Evolutionary conservation across 805 yeast genomes (phyloP).

Genomic region (Saturnispora saitoi): DNA sequence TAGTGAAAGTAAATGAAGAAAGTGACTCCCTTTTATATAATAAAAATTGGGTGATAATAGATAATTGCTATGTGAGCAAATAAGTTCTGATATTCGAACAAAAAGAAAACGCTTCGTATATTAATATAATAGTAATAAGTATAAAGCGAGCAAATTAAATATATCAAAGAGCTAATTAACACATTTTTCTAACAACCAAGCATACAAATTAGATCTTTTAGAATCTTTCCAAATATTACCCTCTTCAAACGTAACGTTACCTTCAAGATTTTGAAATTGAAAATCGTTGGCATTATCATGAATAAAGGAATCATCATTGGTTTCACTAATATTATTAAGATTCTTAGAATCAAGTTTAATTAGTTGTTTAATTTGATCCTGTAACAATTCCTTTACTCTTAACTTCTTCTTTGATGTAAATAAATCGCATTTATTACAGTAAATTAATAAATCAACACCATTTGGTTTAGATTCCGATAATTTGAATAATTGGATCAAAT

Average conservation of each 20-base stretch:
- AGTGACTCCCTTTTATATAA: neutral
- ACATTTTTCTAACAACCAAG: slow-evolving; percentile 73
- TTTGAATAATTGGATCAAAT: slow-evolving; percentile 50
- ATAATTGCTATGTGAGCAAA: neutral
- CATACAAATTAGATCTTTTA: slow-evolving; percentile 54
- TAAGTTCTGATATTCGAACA: neutral
- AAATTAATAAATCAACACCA: slow-evolving; percentile 68
- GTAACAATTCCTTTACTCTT: slow-evolving; percentile 53
- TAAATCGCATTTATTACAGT: slow-evolving; percentile 78
- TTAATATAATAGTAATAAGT: neutral
- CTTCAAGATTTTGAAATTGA: slow-evolving; percentile 61
- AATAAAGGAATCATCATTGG: slow-evolving; percentile 35
- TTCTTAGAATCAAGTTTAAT: slow-evolving; percentile 40
- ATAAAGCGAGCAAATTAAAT: neutral
- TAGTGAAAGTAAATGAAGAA: neutral
- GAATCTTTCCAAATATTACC: slow-evolving; percentile 57
- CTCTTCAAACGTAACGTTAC: slow-evolving; percentile 56
- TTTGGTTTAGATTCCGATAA: slow-evolving; percentile 53
- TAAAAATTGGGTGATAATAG: neutral
- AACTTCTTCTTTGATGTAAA: slow-evolving; percentile 71
- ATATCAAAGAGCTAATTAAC: slow-evolving; percentile 34
- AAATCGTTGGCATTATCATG: slow-evolving; percentile 35
- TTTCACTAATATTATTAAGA: slow-evolving; percentile 32
- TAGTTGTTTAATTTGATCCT: slow-evolving; percentile 51
- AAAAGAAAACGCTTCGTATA: no score